Base-by-base conservation (phyloP, 441 rosid species). In the Gossypium davidsonii region DNA sequence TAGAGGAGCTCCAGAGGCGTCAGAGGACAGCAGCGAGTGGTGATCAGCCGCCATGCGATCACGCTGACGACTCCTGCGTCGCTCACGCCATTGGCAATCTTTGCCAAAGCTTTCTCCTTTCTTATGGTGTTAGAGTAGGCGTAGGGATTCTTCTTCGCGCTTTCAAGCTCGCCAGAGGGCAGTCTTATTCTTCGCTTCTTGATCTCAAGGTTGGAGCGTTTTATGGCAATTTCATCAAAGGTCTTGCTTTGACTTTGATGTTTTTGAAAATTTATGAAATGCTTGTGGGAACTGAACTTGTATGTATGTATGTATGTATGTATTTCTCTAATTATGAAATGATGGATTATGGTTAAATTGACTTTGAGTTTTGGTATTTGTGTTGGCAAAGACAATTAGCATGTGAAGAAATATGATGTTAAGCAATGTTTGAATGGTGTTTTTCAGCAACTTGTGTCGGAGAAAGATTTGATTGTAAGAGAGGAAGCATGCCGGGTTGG, bases 401-500 rank as follows among this genome's bases (percentile, higher is more conserved):
- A 44, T 44, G 49, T 44, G 14, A 44, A 44, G 49, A 44, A 44
- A 44, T 44, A 44, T 10, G 48, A 10, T 44, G 48, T 44, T 44
- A 44, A 44, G 14, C 48, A 44, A 44, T 44, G 49, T 44, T 44
- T 44, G 49, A 11, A 44, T 44, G 49, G 49, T 44, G 49, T 11
- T 17, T 49, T 78, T 77, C 93, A 96, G 99, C 98, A 91, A 96
- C 91, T 96, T 73, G 99, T 96, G 1, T 93, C 99, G 2, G 99
- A 93, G 91, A 91, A 85, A 74, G 98, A 95, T 88, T 82, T 93
- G 82, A 95, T 95, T 12, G 99, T 95, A 42, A 87, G 98, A 79
- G 97, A 96, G 80, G 99, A 96, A 84, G 98, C 99, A 37, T 93
- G 99, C 76, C 94, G 98, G 28, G 77, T 93, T 71, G 99, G 99